A percentile compares a stretch with the other conserved stretches of the same genome.
phyloP scores from a whole-genome alignment of 176 grass and related monocot species.

The Aegilops umbellulata region DNA sequence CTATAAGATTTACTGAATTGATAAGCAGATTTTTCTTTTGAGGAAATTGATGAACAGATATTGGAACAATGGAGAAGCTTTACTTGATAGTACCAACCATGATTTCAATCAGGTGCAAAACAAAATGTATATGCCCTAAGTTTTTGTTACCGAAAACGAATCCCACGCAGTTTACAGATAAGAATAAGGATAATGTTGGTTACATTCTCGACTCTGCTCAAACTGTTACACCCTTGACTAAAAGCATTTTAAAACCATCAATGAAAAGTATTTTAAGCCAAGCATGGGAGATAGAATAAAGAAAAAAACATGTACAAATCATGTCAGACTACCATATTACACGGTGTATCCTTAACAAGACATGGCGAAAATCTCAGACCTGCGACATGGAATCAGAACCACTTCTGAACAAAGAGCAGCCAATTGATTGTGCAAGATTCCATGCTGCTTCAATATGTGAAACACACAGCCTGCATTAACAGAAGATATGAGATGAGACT shows the following conservation, averaged over 20 bases:
- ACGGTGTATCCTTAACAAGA: background rate
- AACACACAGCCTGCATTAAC: slow-evolving; percentile 49
- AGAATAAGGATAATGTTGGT: background rate
- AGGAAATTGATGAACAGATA: background rate
- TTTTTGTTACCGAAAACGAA: background rate
- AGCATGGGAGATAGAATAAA: background rate
- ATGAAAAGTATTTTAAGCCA: background rate
- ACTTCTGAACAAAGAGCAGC: slow-evolving; percentile 58
- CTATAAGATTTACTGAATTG: background rate
- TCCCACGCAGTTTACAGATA: background rate
- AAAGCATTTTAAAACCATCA: background rate
- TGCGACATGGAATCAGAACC: slow-evolving; percentile 33
- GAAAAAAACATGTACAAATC: background rate
- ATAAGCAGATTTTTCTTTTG: background rate
- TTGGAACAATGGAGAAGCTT: too few relatives aligned
- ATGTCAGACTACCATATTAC: background rate
- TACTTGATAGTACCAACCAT: background rate
- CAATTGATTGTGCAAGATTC: slow-evolving; percentile 67
- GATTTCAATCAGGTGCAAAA: slow-evolving; percentile 6
- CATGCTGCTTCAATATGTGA: slow-evolving; percentile 79
- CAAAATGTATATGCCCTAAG: background rate
- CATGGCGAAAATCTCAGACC: slow-evolving; percentile 27
- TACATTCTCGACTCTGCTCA: background rate
- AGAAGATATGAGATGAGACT: slow-evolving; percentile 5
- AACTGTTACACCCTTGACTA: background rate